Base-by-base conservation (phyloP, 2,329 filamentous ascomycete species). In the Aureobasidium subglaciale region DNA sequence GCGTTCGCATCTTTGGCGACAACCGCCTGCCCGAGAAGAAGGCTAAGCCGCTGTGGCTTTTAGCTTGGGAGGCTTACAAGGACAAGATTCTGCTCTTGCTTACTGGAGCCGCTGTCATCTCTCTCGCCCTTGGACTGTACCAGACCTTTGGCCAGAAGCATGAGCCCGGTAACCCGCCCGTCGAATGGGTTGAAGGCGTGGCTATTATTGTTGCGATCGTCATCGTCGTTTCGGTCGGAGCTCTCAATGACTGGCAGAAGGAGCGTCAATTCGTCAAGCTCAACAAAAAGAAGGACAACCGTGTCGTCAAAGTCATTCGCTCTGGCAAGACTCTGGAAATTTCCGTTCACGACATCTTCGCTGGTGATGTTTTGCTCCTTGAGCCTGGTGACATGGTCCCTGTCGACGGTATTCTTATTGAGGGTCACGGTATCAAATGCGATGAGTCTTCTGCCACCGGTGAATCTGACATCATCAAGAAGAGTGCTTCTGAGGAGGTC, bases 51-150 rank as follows among this genome's bases (percentile, higher is more conserved):
- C 83, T 90, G 50, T 74, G 86, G 58, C 76, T 84, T 64, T 72
- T 90, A 38, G 86, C 88, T 59, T 91, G 87, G 87, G 86, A 89
- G 63, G 86, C 87, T 1, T 89, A 88, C 71, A 90, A 90, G 65
- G 87, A 91, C 70, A 91, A 90, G 64, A 83, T 91, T 10, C 73
- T 90, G 52, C 86, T 90, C 55, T 72, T 90, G 4, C 75, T 90
- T 57, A 86, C 85, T 1, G 75, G 84, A 18, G 86, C 87, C 7
- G 87, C 87, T 1, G 75, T 81, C n/a, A 82, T 91, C 32, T 90
- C 87, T 2, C 75, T 91, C 24, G 84, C 82, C 0, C 79, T 91
- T 37, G 87, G 87, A 42, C 80, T 90, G 1, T 90, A 89, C 63
- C 84, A 90, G 64, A 84, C 85, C 1, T 77, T 86, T 49, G 82